Evolutionary conservation across 805 yeast genomes (phyloP).

Genomic region (Metschnikowia continentalis): DNA sequence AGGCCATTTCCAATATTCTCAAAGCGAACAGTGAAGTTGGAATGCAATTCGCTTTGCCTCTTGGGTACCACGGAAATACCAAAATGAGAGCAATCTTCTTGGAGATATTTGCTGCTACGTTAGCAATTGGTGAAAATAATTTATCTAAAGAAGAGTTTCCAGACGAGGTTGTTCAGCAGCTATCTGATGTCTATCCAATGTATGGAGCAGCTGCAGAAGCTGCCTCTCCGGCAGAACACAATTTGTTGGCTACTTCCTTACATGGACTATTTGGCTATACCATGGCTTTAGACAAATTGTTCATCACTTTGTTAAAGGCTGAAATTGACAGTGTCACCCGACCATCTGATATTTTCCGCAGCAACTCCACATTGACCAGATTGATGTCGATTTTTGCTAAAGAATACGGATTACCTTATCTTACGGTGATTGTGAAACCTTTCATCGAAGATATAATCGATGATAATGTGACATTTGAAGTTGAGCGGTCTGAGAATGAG

Average conservation of each 20-base stretch:
- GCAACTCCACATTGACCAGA: constrained; percentile 80
- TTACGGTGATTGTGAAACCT: constrained; percentile 50
- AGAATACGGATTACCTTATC: constrained; percentile 58
- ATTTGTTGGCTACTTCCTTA: constrained; percentile 63
- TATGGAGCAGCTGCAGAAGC: constrained; percentile 51
- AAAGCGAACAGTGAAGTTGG: constrained; percentile 76
- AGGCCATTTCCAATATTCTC: constrained; percentile 63
- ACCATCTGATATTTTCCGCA: constrained; percentile 69
- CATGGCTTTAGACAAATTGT: constrained; percentile 38
- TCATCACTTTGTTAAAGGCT: constrained; percentile 51
- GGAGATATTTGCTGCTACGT: constrained; percentile 70
- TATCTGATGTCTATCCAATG: constrained; percentile 39
- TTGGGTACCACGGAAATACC: constrained; percentile 68
- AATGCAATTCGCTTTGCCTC: constrained; percentile 66
- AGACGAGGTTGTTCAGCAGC: constrained; percentile 21
- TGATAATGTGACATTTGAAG: constrained; percentile 54
- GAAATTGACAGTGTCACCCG: constrained; percentile 61
- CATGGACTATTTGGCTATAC: constrained; percentile 48
- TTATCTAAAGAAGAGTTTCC: constrained; percentile 24
- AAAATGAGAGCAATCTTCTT: constrained; percentile 68
- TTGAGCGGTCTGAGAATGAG: constrained; percentile 47
- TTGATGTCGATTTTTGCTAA: constrained; percentile 68
- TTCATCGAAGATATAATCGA: constrained; percentile 50
- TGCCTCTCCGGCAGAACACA: constrained; percentile 68
- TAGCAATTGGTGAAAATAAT: constrained; percentile 33